Conservation (phyloP, 2,329 filamentous ascomycete genomes). For the Colletotrichum liaoningense region DNA sequence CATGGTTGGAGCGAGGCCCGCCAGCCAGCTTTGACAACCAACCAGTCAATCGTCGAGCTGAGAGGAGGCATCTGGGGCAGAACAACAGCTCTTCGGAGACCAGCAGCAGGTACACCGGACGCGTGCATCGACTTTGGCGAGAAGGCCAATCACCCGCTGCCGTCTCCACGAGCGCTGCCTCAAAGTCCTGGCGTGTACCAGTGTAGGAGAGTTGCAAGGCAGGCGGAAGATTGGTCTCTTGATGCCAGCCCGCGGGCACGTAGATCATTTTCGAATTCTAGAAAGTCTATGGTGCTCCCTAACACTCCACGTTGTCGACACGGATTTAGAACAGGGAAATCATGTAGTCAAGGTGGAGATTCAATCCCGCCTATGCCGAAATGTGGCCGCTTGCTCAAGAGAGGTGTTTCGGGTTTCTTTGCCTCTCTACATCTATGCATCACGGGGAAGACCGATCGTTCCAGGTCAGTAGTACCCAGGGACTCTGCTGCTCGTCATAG, state of each 20-base stretch:
- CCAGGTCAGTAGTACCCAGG: neutral
- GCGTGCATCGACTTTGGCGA: constrained; percentile 34
- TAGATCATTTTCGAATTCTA: constrained; percentile 26
- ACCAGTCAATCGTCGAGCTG: constrained; percentile 10
- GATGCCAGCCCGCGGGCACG: constrained; percentile 3
- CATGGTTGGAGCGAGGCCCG: constrained; percentile 14
- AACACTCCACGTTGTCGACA: neutral
- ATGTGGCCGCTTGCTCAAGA: constrained; percentile 16
- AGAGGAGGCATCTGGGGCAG: constrained; percentile 1
- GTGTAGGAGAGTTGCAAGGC: constrained; percentile 18
- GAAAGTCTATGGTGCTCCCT: constrained; percentile 5
- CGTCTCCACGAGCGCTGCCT: constrained; percentile 6
- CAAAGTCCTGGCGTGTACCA: constrained; percentile 3
- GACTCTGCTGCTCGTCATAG: constrained; percentile 3
- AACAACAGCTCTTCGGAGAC: constrained; percentile 10
- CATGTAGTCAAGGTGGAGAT: constrained; percentile 7
- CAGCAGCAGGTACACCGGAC: constrained; percentile 27
- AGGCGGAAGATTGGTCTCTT: constrained; percentile 19
- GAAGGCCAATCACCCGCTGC: constrained; percentile 23
- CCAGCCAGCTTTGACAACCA: neutral
- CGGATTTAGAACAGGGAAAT: constrained; percentile 17
- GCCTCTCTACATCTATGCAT: neutral
- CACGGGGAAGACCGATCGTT: constrained; percentile 11
- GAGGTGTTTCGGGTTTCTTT: constrained; percentile 22
- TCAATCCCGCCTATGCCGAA: constrained; percentile 19